Base-by-base conservation (phyloP, 2,329 filamentous ascomycete genomes). In the Canariomyces notabilis region DNA sequence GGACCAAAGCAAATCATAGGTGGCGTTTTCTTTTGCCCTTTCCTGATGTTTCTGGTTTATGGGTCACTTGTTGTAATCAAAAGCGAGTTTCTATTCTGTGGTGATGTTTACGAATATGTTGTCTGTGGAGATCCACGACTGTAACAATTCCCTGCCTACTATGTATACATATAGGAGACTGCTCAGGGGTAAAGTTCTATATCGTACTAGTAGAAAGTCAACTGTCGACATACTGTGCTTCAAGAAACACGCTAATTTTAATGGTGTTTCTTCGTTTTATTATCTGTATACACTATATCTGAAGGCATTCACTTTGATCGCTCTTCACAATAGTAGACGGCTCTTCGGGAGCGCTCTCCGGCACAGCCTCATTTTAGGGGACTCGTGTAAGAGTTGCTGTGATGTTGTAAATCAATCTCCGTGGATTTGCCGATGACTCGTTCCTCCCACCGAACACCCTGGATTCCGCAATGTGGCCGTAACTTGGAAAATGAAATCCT, bases 401-500 rank as follows among this genome's bases (percentile, higher is more conserved):
- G 36, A 36, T 15, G 8, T 2, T 16, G n/a, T 9, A 8, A 8
- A 29, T n/a, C 18, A 51, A 48, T 48, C 26, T 45, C 44, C 44
- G 49, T 20, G 22, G 22, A 51, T 51, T 42, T 51, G 21, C 44
- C 49, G 41, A 22, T 38, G 20, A 35, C 32, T 23, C 11, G 15
- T 31, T n/a, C n/a, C 22, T n/a, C 11, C 8, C 18, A 29, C 7
- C 8, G 20, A 14, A 15, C 6, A 5, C 19, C 15, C n/a, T 11
- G 38, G 11, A 31, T 36, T 40, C 20, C 5, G 41, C 42, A 37
- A 41, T 41, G 37, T 49, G 46, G 16, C 42, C 37, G 29, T 6
- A 44, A 41, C 12, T 19, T 6, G 12, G 7, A 12, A 31, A 15
- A 15, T 32, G 15, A n/a, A 26, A 20, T 16, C 20, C 19, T 6